Base-by-base conservation (phyloP, 805 yeast species). In the Nakazawaea anatomiae region DNA sequence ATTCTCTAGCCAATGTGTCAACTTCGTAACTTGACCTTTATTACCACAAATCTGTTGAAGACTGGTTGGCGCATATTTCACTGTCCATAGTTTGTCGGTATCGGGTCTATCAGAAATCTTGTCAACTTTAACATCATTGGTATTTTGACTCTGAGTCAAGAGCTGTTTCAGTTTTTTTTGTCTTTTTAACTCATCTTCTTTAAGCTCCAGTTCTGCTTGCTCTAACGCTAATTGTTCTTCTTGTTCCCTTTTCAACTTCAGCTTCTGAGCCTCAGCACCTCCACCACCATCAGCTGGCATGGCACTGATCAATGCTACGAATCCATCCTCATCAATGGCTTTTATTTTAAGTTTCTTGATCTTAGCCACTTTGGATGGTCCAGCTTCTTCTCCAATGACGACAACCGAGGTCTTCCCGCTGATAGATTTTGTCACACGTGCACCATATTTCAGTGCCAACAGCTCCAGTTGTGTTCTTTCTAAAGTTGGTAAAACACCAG, bases 281-380 rank as follows among this genome's bases (percentile, higher is more conserved):
- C 77, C 79, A 0, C 98, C 98, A 30, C 99, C 99, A 56, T 85
- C 90, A 2, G 83, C 84, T 0, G 99, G 98, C 94, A 92, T 87
- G 6, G 81, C 77, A 27, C 72, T 60, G 44, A 94, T 73, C 55
- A 94, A 72, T 56, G 83, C 81, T 40, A 87, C 67, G 58, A 94
- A 90, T 0, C 98, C 98, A 9, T 79, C 87, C 66, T 94, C 96
- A 60, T 81, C 83, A 53, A 92, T 85, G 40, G 95, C 89, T 66
- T 91, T 91, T 50, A 89, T 80, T 6, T 79, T 76, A 56, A 83
- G 71, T 48, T 81, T 79, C 59, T 80, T 84, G 57, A 95, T 92
- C 60, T 84, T 88, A 59, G 80, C 80, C 42, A 94, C 81, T 66
- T 94, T 94, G n/a, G 89, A 82, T 2, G 98, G 97, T 0, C 99